Evolutionary conservation across 2,329 filamentous ascomycete species (phyloP).

Genomic region (Monosporascus sp.): DNA sequence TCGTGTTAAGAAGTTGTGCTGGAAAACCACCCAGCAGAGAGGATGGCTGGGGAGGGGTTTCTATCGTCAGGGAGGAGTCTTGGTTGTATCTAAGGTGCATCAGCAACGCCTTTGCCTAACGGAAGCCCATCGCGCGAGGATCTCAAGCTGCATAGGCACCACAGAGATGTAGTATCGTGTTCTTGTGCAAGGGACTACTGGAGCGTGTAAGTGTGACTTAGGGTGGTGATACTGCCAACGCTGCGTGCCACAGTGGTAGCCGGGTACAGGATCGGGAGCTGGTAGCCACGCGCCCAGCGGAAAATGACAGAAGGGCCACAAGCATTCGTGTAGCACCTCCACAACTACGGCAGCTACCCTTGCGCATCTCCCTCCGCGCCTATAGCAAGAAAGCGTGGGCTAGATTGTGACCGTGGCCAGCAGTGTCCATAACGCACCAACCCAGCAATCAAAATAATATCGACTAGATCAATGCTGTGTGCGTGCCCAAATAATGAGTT

Average conservation of each 20-base stretch:
- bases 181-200: conserved; percentile 27
- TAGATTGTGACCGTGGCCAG: neutral
- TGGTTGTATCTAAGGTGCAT: conserved; percentile 46
- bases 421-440: neutral
- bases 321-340: conserved; percentile 31
- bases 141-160: conserved; percentile 25
- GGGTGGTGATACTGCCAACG: conserved; percentile 39
- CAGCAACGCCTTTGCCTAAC: conserved; percentile 26
- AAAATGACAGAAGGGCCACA: conserved; percentile 28
- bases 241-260: conserved; percentile 37
- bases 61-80: conserved; percentile 49
- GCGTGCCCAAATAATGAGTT: neutral
- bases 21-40: conserved; percentile 48
- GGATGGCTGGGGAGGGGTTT: conserved; percentile 44
- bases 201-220: conserved; percentile 25
- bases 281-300: conserved; percentile 30
- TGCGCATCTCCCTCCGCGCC: conserved; percentile 22
- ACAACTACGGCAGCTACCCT: conserved; percentile 31
- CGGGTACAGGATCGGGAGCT: conserved; percentile 35
- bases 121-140: conserved; percentile 20
- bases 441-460: neutral
- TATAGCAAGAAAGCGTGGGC: conserved; percentile 14
- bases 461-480: neutral
- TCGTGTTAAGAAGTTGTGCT: conserved; percentile 40
- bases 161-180: conserved; percentile 30